Evolutionary conservation across 768 basidiomycete species (phyloP), one percentile per base, ranked within the genome.

Genomic region (Rhizopogon salebrosus): DNA sequence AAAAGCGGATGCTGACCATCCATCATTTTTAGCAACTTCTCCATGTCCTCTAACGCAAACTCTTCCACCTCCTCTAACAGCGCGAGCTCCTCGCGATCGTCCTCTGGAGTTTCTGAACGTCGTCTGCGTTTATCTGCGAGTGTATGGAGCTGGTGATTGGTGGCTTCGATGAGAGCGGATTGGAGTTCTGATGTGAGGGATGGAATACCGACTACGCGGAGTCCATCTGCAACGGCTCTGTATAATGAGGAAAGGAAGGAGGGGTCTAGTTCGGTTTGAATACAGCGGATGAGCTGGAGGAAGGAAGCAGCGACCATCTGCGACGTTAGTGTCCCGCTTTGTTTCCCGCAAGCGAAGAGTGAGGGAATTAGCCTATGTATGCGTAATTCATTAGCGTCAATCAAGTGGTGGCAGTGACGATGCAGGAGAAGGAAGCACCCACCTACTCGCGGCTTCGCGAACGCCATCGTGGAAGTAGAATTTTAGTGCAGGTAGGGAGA

Each of bases 401-500:
- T 55, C 11, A 36, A 41, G 31, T 34, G 31, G 31, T 9, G 27
- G 27, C 29, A 38, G 26, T 6, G n/a, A 11, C 16, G 18, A 14
- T 10, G 22, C 18, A 10, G 26, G 29, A 50, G n/a, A 34, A 26
- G 14, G 36, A 29, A 27, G 14, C 22, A 74, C 83, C 48, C 59
- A 92, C 89, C 89, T 0, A 84, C 84, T 63, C 76, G 83, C 65
- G 0, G 87, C 87, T 63, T 92, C 90, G 20, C 89, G 66, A 0
- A 93, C 90, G 1, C 90, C 89, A 51, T 92, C 90, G 57, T 92
- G 89, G 69, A 90, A 90, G 63, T 84, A 87, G 61, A 91, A 92
- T 39, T 78, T 70, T 41, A 93, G 62, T 2, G 80, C 81, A 0
- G 87, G 88, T 1, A 92, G 69, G 2, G 86, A 79, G 3, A 92